Conservation (phyloP, 106 monocot genomes). For the Xerophyta viscosa region DNA sequence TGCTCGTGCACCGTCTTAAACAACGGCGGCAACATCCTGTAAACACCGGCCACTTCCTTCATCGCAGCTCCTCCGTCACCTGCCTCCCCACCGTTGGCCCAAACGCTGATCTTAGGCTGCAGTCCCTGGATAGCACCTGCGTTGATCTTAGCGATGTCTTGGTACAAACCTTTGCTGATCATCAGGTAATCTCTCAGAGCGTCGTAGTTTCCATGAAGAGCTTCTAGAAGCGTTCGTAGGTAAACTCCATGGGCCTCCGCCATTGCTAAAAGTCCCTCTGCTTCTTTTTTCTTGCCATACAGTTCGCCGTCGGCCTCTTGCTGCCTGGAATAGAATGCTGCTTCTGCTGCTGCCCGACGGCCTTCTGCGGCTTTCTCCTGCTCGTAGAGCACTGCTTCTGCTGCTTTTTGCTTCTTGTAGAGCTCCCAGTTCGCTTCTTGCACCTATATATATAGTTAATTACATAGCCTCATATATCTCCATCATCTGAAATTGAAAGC, state of each 20-base stretch:
- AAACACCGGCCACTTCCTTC: conserved; percentile 77
- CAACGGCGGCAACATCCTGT: conserved; percentile 68
- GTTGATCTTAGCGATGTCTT: conserved; percentile 45
- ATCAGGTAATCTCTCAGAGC: conserved; percentile 57
- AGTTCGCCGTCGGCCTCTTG: conserved; percentile 59
- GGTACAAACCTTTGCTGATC: conserved; percentile 51
- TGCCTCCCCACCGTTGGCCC: conserved; percentile 13
- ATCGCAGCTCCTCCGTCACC: conserved; percentile 21
- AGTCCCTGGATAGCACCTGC: conserved; percentile 39
- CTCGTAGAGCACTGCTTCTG: conserved; percentile 53
- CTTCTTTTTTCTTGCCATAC: conserved; percentile 51
- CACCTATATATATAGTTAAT: no score
- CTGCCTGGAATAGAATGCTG: conserved; percentile 31
- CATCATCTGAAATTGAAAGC: no score
- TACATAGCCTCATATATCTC: no score
- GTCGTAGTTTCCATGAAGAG: conserved; percentile 36
- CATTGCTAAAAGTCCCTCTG: conserved; percentile 32
- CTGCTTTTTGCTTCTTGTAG: conserved; percentile 60
- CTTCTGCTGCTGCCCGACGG: conserved; percentile 31
- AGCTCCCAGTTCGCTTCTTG: conserved; percentile 69
- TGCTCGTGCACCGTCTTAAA: conserved; percentile 73
- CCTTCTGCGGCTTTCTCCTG: conserved; percentile 43
- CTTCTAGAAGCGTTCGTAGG: conserved; percentile 26
- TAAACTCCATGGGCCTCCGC: conserved; percentile 41
- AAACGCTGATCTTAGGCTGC: conserved; percentile 64